phyloP scores from a whole-genome alignment of 257 asterid species.

The Forsythia viridissima region DNA sequence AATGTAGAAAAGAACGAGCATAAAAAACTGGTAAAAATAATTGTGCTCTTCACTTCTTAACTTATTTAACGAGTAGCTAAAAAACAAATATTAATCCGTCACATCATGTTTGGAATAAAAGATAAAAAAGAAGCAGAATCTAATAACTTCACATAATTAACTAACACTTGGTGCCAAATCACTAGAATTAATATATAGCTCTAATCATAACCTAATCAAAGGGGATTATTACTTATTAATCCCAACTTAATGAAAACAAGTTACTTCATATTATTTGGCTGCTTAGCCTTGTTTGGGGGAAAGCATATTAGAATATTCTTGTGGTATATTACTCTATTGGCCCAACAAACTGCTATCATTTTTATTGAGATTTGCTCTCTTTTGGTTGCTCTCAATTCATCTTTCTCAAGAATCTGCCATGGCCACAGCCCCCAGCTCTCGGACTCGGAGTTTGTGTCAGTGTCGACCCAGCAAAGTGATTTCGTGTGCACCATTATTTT shows the following conservation, averaged over 20 bases:
- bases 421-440: too few species aligned
- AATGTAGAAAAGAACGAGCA: too few species aligned
- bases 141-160: neutral
- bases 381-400: too few species aligned
- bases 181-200: too few species aligned
- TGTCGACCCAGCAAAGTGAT: neutral
- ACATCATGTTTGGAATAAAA: too few species aligned
- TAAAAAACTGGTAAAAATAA: too few species aligned
- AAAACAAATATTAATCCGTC: too few species aligned
- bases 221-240: neutral
- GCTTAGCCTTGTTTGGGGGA: neutral
- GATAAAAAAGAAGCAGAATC: too few species aligned
- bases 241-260: neutral
- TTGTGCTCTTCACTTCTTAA: too few species aligned
- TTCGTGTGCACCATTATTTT: neutral
- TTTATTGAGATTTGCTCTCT: neutral
- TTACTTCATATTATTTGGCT: neutral
- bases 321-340: conserved; percentile 41
- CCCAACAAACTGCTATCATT: conserved; percentile 21
- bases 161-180: neutral
- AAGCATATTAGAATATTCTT: conserved; percentile 62
- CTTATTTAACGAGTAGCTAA: too few species aligned
- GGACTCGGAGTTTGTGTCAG: neutral
- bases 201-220: neutral
- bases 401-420: too few species aligned